phyloP scores from a whole-genome alignment of 164 flowering plant species.

The Hamamelis virginiana region DNA sequence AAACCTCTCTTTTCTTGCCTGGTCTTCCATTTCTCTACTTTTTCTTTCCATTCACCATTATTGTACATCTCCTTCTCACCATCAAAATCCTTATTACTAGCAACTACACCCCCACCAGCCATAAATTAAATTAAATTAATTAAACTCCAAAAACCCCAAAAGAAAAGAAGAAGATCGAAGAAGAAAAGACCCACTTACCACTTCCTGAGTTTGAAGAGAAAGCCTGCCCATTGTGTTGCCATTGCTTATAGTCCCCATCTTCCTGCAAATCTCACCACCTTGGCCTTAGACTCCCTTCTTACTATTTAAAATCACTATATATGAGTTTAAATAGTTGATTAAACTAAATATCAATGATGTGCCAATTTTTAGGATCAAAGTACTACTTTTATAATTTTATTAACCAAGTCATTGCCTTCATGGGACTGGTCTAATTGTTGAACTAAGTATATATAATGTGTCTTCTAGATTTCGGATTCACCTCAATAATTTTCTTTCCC shows the following conservation, averaged over 20 bases:
- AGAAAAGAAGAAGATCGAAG: no score
- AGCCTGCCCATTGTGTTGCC: slow-evolving; percentile 54
- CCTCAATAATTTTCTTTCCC: no score
- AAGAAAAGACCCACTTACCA: slow-evolving; percentile 32
- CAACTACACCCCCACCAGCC: slow-evolving; percentile 30
- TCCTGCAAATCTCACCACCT: slow-evolving; percentile 38
- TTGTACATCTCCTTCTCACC: slow-evolving; percentile 50
- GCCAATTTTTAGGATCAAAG: no score
- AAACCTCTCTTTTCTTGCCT: slow-evolving; percentile 91
- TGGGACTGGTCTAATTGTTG: no score
- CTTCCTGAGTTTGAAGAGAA: slow-evolving; percentile 73
- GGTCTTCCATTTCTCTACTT: slow-evolving; percentile 93
- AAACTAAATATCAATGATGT: no score
- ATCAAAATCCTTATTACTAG: slow-evolving; percentile 79
- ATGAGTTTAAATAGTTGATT: background rate
- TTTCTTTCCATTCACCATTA: slow-evolving; percentile 85
- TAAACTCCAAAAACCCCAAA: background rate
- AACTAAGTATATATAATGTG: no score
- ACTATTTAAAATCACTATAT: background rate
- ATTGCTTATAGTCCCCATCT: slow-evolving; percentile 53
- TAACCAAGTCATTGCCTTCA: no score
- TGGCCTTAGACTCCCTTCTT: background rate
- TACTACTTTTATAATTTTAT: no score
- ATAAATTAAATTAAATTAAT: background rate
- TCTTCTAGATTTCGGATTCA: no score